Conservation (phyloP, 1,284 basidiomycete species). For the Ustilago loliicola region DNA sequence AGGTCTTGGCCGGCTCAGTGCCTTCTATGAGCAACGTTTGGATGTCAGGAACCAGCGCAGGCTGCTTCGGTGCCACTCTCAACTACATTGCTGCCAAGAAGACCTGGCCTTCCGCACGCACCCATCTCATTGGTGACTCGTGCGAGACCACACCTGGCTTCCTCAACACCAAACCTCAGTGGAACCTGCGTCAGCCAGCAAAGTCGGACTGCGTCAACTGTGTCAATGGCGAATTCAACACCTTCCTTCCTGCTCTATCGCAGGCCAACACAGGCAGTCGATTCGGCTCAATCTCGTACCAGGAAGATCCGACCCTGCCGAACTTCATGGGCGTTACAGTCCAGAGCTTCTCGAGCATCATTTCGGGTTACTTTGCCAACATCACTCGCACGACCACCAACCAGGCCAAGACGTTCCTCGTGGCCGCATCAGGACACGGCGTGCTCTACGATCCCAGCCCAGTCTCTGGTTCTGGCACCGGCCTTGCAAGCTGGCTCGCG, state of each 20-base stretch:
- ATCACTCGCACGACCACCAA: constrained; percentile 23
- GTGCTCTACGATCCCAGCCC: constrained; percentile 13
- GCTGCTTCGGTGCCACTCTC: constrained; percentile 34
- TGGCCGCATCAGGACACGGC: constrained; percentile 13
- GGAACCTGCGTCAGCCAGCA: constrained; percentile 32
- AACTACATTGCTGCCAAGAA: constrained; percentile 31
- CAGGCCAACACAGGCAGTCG: constrained; percentile 26
- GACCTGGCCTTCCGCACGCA: constrained; percentile 20
- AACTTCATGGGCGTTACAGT: constrained; percentile 15
- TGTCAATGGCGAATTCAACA: constrained; percentile 28
- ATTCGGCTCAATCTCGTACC: constrained; percentile 26
- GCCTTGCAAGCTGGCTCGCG: constrained; percentile 23
- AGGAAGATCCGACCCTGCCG: constrained; percentile 11
- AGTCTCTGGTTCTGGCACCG: constrained; percentile 3
- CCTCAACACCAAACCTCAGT: constrained; percentile 29
- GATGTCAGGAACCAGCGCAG: constrained; percentile 35
- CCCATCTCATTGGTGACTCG: constrained; percentile 38
- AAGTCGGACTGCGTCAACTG: constrained; percentile 23
- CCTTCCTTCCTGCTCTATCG: constrained; percentile 31
- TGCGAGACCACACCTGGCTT: constrained; percentile 31
- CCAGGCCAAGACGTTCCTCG: constrained; percentile 28
- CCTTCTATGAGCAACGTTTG: constrained; percentile 24
- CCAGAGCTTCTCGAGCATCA: constrained; percentile 12
- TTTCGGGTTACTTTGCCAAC: constrained; percentile 25
- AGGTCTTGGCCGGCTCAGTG: constrained; percentile 5